phyloP scores from a whole-genome alignment of 176 grass and related monocot species.

The Musa troglodytarum region DNA sequence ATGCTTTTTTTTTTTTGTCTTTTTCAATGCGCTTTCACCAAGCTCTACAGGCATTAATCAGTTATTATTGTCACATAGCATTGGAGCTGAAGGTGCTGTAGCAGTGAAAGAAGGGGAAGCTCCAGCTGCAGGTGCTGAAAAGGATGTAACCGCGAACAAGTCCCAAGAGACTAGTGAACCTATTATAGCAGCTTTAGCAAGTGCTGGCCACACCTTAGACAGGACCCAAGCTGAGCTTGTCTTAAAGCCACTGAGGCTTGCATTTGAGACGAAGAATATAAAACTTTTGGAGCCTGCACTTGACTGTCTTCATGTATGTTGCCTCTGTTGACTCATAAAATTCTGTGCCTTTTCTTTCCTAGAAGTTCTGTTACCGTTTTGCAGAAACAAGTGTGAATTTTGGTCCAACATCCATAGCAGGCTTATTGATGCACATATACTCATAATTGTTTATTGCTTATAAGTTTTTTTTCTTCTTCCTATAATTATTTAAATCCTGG shows the following conservation, averaged over 20 bases:
- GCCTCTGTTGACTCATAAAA: neutral
- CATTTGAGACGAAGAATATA: constrained; percentile 87
- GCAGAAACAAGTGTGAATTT: constrained; percentile 3
- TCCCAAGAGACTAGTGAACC: constrained; percentile 24
- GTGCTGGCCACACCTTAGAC: constrained; percentile 70
- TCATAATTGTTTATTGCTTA: neutral
- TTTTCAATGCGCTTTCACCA: neutral
- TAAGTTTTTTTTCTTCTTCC: too few species aligned
- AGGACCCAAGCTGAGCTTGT: constrained; percentile 80
- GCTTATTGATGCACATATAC: neutral
- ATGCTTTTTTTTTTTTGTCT: neutral
- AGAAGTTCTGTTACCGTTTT: neutral
- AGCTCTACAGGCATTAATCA: neutral
- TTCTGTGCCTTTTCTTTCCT: constrained; percentile 12
- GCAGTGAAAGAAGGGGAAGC: constrained; percentile 13
- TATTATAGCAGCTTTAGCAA: constrained; percentile 72
- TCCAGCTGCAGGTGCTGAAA: constrained; percentile 8
- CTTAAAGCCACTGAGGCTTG: constrained; percentile 89
- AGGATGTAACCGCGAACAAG: constrained; percentile 16
- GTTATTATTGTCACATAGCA: neutral
- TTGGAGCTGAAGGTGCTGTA: constrained; percentile 7
- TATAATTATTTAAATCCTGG: too few species aligned
- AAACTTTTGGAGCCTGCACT: constrained; percentile 95
- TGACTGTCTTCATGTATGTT: constrained; percentile 86
- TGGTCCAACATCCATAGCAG: neutral